These are phyloP conservation scores for Chamaecyparis obtusa DNA, from an alignment of 75 land plant species.

Conservation along the genomic window DNA sequence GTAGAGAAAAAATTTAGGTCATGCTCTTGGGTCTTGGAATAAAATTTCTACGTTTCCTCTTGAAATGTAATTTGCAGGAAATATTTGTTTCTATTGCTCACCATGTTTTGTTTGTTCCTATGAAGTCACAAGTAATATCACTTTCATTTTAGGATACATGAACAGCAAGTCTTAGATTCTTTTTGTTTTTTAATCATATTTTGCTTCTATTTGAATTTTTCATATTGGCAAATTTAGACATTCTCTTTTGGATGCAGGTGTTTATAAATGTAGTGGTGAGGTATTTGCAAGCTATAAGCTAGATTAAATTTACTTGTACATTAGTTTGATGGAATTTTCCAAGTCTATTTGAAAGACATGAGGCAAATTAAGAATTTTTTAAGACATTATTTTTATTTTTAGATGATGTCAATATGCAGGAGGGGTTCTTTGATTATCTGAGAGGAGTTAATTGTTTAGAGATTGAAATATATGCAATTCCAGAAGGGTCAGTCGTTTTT, in stretches of 20 bases:
- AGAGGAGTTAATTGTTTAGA: conserved; percentile 71
- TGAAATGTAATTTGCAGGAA: background rate
- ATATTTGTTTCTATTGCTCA: background rate
- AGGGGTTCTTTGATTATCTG: conserved; percentile 73
- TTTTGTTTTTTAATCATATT: background rate
- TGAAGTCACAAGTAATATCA: background rate
- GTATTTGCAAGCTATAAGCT: background rate
- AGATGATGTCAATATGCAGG: conserved; percentile 38
- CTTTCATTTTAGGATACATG: background rate
- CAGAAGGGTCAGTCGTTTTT: conserved; percentile 89
- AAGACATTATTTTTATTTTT: background rate
- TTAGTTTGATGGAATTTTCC: background rate
- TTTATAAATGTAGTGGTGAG: background rate
- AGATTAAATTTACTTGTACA: background rate
- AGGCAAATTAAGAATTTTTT: background rate
- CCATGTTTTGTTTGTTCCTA: background rate
- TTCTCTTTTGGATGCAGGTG: background rate
- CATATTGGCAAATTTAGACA: background rate
- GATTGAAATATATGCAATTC: conserved; percentile 73
- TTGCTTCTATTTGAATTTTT: background rate
- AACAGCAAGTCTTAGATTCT: background rate
- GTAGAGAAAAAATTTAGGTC: conserved; percentile 23
- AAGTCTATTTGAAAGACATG: background rate
- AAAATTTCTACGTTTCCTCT: background rate
- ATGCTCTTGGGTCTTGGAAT: background rate